Base-by-base conservation (phyloP, 2,329 filamentous ascomycete genomes). In the Pyrenophora teres region DNA sequence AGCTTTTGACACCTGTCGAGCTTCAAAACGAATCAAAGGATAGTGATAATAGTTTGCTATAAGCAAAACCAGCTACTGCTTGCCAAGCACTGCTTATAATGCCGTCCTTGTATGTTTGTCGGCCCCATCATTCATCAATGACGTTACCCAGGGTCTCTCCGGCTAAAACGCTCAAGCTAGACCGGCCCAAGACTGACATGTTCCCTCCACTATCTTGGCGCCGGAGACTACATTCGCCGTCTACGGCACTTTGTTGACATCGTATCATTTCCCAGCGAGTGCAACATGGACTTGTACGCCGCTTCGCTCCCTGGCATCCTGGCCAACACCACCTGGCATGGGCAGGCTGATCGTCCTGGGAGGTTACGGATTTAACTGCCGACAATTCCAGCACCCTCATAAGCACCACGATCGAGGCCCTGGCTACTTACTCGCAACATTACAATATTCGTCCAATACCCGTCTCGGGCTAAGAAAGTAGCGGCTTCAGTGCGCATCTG, bases 81-180 rank as follows among this genome's bases (percentile, higher is more conserved):
- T 30, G 27, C 27, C 27, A 13, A 30, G 27, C 27, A 30, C 27
- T 10, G 2, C 4, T 30, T 9, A 9, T 5, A 30, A 30, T 12
- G 27, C 27, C 27, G 12, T 39, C 23, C 39, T 30, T 48, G 27
- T 35, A 40, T 33, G 25, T 18, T 40, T 18, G 15, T 19, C 33
- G 35, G 35, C 35, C 44, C 39, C 30, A 30, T 12, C 27, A 30
- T 41, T 30, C 33, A 43, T 36, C 37, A 38, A 40, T 31, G 32
- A 39, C 37, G 30, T 23, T 40, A 18, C 33, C 45, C 38, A 56
- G 42, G 38, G 40, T 54, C 31, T 55, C 56, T 50, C 54, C 57
- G 61, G 64, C 52, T 67, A 66, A 67, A 65, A 40, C 50, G 32
- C 40, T 21, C 40, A 40, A 18, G 50, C 32, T 25, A 32, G 16